These are phyloP conservation scores for Pythium folliculosum DNA, from an alignment of 352 stramenopile genomes.

Conservation along the genomic window DNA sequence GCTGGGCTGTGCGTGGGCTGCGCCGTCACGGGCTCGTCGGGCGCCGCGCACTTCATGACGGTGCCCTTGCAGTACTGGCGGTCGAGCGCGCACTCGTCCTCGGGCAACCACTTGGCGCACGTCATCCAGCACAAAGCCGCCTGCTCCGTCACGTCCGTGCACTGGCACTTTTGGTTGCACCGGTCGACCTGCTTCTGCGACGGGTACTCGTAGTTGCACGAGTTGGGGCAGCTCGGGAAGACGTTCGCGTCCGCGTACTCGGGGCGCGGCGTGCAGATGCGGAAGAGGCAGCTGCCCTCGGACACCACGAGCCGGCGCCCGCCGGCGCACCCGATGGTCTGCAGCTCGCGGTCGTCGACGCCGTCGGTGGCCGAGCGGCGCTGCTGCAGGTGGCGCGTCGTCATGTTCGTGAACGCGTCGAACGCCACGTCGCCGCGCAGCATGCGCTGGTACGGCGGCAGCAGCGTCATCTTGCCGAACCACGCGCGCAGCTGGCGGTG, in stretches of 20 bases:
- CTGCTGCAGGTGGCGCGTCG: constrained; percentile 36
- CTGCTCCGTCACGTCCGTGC: constrained; percentile 26
- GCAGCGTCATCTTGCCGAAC: constrained; percentile 67
- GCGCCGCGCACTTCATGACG: constrained; percentile 32
- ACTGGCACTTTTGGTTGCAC: constrained; percentile 50
- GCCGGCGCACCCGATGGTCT: constrained; percentile 43
- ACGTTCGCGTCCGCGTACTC: constrained; percentile 20
- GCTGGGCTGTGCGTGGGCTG: constrained; percentile 9
- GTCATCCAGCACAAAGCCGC: constrained; percentile 64
- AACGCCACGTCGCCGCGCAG: constrained; percentile 38
- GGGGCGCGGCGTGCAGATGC: constrained; percentile 37
- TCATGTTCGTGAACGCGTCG: constrained; percentile 40
- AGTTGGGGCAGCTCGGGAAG: constrained; percentile 36
- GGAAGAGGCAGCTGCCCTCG: constrained; percentile 40
- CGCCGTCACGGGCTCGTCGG: constrained; percentile 8
- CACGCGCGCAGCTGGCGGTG: constrained; percentile 45
- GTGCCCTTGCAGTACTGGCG: constrained; percentile 37
- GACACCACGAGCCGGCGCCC: constrained; percentile 43
- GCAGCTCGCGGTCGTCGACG: constrained; percentile 31
- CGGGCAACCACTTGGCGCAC: constrained; percentile 35
- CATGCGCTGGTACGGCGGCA: constrained; percentile 48
- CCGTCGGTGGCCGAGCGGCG: constrained; percentile 1
- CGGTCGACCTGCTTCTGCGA: constrained; percentile 35
- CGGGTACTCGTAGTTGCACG: constrained; percentile 44
- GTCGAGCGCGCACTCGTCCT: constrained; percentile 33